Percentiles rank a stretch among this genome's conserved stretches.
Conservation (phyloP, 1,284 basidiomycete genomes). For the Neolentinus lepideus region DNA sequence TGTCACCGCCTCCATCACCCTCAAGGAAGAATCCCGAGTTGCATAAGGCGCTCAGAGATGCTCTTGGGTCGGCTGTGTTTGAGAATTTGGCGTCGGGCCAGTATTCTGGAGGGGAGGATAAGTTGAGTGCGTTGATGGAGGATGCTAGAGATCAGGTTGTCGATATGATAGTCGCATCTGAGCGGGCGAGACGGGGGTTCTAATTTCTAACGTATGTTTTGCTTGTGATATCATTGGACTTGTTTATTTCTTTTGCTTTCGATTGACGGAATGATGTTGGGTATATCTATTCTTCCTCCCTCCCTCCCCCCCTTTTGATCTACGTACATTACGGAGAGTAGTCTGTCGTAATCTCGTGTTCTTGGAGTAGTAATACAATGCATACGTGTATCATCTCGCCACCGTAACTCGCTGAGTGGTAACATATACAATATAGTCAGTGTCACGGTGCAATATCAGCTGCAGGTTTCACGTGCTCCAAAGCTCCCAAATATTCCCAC, state of each 20-base stretch:
- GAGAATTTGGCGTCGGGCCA: constrained; percentile 24
- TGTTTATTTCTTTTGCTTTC: background rate
- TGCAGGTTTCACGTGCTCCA: no score
- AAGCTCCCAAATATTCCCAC: no score
- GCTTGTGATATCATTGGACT: no score
- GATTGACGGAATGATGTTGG: background rate
- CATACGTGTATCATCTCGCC: no score
- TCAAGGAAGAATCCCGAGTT: constrained; percentile 31
- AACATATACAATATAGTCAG: no score
- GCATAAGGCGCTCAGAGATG: constrained; percentile 36
- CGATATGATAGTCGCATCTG: background rate
- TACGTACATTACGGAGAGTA: no score
- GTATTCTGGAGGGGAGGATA: constrained; percentile 12
- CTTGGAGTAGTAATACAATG: no score
- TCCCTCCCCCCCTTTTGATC: no score
- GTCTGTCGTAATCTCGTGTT: no score
- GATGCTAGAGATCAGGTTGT: constrained; percentile 1
- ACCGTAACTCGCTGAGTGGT: no score
- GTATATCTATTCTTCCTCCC: background rate
- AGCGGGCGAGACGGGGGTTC: background rate
- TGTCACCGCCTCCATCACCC: constrained; percentile 55
- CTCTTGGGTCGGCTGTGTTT: constrained; percentile 53
- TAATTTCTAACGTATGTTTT: background rate
- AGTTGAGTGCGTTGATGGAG: background rate
- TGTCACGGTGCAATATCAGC: no score